Evolutionary conservation across 2,329 filamentous ascomycete genomes (phyloP).

Genomic region (Amauroascus verrucosus): DNA sequence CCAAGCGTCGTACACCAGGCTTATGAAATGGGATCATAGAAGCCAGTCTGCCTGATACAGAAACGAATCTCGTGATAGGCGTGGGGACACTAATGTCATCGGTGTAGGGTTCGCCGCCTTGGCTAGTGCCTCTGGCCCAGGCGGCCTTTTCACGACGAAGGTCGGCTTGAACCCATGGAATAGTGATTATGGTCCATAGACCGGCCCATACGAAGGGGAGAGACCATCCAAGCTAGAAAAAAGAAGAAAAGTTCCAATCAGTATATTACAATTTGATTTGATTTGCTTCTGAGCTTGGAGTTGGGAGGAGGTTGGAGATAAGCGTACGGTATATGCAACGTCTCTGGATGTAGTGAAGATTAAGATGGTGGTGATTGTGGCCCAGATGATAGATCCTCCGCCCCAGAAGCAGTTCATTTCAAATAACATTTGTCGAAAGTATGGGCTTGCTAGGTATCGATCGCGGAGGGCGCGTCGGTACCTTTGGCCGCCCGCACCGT

Average conservation of each 20-base stretch:
- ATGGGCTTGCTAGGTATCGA: constrained; percentile 45
- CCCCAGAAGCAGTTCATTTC: constrained; percentile 50
- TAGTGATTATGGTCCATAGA: constrained; percentile 38
- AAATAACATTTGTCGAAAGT: constrained; percentile 46
- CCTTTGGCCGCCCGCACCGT: constrained; percentile 49
- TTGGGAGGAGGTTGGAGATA: background rate
- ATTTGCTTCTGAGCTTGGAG: constrained; percentile 3
- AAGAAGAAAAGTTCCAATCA: background rate
- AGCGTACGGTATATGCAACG: constrained; percentile 39
- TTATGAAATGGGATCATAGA: constrained; percentile 17
- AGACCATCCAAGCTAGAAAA: constrained; percentile 32
- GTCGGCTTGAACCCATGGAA: constrained; percentile 39
- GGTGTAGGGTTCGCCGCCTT: constrained; percentile 29
- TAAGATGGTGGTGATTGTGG: constrained; percentile 39
- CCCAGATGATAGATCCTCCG: constrained; percentile 40
- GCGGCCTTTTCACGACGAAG: constrained; percentile 37
- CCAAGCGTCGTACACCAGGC: constrained; percentile 1
- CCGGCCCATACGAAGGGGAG: constrained; percentile 36
- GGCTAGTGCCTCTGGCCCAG: constrained; percentile 29
- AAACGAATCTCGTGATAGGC: constrained; percentile 30
- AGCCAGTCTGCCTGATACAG: constrained; percentile 17
- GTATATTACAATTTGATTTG: background rate
- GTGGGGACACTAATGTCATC: constrained; percentile 31
- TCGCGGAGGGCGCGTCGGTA: constrained; percentile 44
- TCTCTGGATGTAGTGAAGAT: constrained; percentile 41